Evolutionary conservation across 2,329 filamentous ascomycete genomes (phyloP).

Genomic region (Stylonectria norvegica): DNA sequence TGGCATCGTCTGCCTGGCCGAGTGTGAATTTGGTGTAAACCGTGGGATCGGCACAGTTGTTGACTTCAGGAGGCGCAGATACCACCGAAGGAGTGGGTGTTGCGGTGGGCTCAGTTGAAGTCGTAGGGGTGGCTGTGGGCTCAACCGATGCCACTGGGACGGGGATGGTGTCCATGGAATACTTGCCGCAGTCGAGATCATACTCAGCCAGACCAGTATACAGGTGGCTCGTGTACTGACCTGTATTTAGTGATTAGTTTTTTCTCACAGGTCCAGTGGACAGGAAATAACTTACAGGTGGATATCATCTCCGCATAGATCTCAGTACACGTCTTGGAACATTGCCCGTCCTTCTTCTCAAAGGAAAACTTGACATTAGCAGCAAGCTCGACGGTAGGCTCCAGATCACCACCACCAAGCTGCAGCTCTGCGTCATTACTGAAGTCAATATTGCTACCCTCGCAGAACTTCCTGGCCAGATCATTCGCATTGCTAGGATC

Average conservation of each 20-base stretch:
- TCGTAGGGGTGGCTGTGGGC: too few relatives aligned
- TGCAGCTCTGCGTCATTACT: constrained; percentile 6
- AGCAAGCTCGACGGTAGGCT: constrained; percentile 5
- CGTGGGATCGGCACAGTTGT: constrained; percentile 6
- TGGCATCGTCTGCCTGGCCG: constrained; percentile 1
- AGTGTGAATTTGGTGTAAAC: constrained; percentile 6
- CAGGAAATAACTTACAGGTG: constrained; percentile 1
- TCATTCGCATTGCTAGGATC: constrained; percentile 1
- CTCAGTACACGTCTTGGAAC: constrained; percentile 6
- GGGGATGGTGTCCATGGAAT: neutral
- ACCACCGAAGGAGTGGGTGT: too few relatives aligned
- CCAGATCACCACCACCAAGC: constrained; percentile 9
- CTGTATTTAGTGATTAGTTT: neutral
- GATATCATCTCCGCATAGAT: constrained; percentile 2
- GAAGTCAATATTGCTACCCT: neutral
- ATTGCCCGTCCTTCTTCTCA: constrained; percentile 6
- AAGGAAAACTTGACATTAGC: constrained; percentile 9
- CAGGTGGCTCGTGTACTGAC: constrained; percentile 1
- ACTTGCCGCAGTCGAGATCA: constrained; percentile 1
- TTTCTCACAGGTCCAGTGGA: neutral
- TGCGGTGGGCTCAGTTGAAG: too few relatives aligned
- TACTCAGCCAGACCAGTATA: constrained; percentile 1
- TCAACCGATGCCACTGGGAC: too few relatives aligned
- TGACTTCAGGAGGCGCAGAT: constrained; percentile 1
- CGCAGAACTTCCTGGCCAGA: constrained; percentile 2